Evolutionary conservation across 768 basidiomycete genomes (phyloP).

Genomic region (Agrocybe pediades): DNA sequence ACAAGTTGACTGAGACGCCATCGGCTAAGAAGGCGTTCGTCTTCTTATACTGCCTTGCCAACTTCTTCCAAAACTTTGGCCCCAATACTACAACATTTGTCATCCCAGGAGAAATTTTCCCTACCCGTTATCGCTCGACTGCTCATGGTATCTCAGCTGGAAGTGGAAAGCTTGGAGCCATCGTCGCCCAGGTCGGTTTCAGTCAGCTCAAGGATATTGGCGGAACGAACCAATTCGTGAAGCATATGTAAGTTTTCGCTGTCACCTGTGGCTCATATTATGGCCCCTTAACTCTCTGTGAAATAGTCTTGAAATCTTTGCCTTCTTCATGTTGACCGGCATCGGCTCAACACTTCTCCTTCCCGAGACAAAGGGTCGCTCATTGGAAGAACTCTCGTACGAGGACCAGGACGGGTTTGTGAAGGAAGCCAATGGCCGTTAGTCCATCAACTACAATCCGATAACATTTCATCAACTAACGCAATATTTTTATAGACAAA

Average conservation of each 20-base stretch:
- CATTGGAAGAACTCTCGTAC: conserved; percentile 74
- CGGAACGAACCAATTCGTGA: conserved; percentile 59
- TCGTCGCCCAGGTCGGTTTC: conserved; percentile 81
- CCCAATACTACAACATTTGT: conserved; percentile 82
- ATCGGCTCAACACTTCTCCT: conserved; percentile 79
- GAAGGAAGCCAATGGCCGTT: conserved; percentile 36
- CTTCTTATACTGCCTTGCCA: conserved; percentile 83
- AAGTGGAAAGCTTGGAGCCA: conserved; percentile 80
- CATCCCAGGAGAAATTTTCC: conserved; percentile 83
- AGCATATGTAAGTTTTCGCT: conserved; percentile 64
- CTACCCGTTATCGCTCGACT: conserved; percentile 86
- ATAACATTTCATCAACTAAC: too few relatives aligned
- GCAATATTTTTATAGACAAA: too few relatives aligned
- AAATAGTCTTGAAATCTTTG: conserved; percentile 73
- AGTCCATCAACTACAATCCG: conserved; percentile 7
- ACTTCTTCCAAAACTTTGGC: conserved; percentile 91
- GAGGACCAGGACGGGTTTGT: conserved; percentile 70
- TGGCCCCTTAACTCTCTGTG: conserved; percentile 1
- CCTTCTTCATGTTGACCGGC: conserved; percentile 86
- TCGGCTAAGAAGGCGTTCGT: conserved; percentile 62
- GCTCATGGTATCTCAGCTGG: conserved; percentile 86
- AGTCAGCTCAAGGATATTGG: conserved; percentile 67
- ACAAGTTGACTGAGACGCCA: conserved; percentile 49
- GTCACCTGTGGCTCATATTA: neutral
- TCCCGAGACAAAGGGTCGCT: conserved; percentile 72